phyloP scores from a whole-genome alignment of 2,329 filamentous ascomycete genomes.

The Epichloe typhina region DNA sequence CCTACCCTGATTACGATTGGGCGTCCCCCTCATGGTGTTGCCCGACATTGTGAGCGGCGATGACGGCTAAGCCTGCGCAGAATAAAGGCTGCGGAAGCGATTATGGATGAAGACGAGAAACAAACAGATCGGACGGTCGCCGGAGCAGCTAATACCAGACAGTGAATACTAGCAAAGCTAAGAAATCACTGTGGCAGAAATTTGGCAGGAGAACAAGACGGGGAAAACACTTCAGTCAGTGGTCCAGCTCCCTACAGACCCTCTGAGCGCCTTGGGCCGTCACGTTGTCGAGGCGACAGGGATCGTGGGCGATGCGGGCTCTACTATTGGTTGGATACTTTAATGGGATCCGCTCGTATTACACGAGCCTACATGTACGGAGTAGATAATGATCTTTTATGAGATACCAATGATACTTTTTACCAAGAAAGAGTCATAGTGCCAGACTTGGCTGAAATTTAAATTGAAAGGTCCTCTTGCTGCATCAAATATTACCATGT shows the following conservation, averaged over 20 bases:
- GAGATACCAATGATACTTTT: no score
- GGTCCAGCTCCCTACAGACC: conserved; percentile 1
- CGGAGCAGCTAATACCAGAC: neutral
- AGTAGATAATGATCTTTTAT: no score
- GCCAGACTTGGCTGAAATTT: no score
- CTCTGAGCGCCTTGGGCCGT: neutral
- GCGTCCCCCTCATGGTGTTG: conserved; percentile 57
- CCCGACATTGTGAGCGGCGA: conserved; percentile 33
- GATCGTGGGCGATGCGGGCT: neutral
- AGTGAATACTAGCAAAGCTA: neutral
- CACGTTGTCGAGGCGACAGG: conserved; percentile 9
- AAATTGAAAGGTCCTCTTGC: neutral
- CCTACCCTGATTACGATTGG: conserved; percentile 46
- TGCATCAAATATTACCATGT: neutral
- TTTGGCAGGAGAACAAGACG: conserved; percentile 1
- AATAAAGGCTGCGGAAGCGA: neutral
- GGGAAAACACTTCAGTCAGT: neutral
- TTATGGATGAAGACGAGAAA: neutral
- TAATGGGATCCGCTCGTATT: neutral
- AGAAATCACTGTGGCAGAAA: neutral
- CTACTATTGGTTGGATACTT: neutral
- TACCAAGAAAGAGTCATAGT: no score
- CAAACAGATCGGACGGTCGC: neutral
- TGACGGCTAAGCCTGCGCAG: neutral
- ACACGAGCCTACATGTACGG: no score